Percentiles rank a stretch among this genome's conserved stretches.
phyloP scores from a whole-genome alignment of 2,329 filamentous ascomycete genomes.

The Zasmidium angulare region DNA sequence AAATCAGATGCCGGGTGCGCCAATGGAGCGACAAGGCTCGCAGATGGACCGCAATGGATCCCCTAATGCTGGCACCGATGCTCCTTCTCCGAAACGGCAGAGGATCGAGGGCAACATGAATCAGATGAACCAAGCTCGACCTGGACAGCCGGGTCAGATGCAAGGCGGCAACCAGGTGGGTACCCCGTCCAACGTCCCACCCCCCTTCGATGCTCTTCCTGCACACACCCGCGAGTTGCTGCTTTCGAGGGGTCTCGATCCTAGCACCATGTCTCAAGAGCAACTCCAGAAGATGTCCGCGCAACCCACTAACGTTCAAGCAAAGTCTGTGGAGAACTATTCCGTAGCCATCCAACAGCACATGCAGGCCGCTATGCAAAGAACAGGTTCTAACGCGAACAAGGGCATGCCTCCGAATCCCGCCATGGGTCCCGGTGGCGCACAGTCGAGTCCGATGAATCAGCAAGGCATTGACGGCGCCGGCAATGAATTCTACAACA shows the following conservation, averaged over 20 bases:
- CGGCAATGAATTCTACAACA: constrained; percentile 44
- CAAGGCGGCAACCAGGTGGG: constrained; percentile 35
- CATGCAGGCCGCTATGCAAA: constrained; percentile 76
- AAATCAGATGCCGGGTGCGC: constrained; percentile 56
- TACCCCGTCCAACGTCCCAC: constrained; percentile 25
- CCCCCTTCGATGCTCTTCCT: constrained; percentile 22
- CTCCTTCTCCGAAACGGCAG: constrained; percentile 86
- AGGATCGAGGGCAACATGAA: constrained; percentile 73
- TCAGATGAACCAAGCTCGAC: constrained; percentile 58
- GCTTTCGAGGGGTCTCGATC: constrained; percentile 71
- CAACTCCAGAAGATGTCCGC: constrained; percentile 68
- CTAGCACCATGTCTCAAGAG: constrained; percentile 68
- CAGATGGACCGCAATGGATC: constrained; percentile 83
- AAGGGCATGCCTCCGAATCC: constrained; percentile 63
- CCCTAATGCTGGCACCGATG: constrained; percentile 68
- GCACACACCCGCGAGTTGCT: constrained; percentile 40
- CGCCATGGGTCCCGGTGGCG: constrained; percentile 52
- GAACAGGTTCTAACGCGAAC: constrained; percentile 59
- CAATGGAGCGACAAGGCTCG: constrained; percentile 86
- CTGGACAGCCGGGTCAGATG: constrained; percentile 32
- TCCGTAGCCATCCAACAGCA: constrained; percentile 80
- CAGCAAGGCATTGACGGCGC: constrained; percentile 66
- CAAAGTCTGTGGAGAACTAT: constrained; percentile 86
- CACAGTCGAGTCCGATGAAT: constrained; percentile 35
- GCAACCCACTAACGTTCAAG: constrained; percentile 61